These are phyloP conservation scores for Serendipita sp. DNA, from an alignment of 768 basidiomycete genomes.

Conservation along the genomic window DNA sequence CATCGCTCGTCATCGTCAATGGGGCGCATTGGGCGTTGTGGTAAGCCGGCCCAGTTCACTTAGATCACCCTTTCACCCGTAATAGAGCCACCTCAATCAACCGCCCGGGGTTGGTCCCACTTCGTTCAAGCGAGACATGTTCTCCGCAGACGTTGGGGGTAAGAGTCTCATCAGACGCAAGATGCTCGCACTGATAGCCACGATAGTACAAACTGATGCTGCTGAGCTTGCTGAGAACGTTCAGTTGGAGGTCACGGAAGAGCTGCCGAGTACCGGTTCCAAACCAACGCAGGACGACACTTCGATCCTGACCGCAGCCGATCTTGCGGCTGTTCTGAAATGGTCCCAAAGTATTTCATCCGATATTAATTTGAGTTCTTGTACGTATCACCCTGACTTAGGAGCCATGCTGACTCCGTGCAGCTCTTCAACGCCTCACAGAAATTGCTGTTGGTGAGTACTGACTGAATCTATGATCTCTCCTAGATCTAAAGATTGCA, in stretches of 20 bases:
- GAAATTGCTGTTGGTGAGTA: conserved; percentile 50
- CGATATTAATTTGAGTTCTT: conserved; percentile 53
- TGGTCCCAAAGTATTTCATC: conserved; percentile 56
- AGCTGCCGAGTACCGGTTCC: background rate
- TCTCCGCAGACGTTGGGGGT: conserved; percentile 45
- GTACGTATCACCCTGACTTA: conserved; percentile 19
- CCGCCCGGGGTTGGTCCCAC: background rate
- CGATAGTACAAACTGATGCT: conserved; percentile 21
- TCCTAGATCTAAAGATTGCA: background rate
- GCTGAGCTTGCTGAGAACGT: conserved; percentile 18
- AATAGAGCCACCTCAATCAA: conserved; percentile 28
- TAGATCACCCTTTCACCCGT: conserved; percentile 22
- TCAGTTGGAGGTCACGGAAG: conserved; percentile 22
- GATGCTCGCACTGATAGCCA: conserved; percentile 15
- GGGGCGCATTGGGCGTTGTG: conserved; percentile 63
- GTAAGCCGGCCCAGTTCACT: background rate
- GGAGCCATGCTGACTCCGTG: conserved; percentile 1
- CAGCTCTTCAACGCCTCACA: conserved; percentile 51
- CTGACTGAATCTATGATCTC: background rate
- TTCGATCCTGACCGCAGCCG: conserved; percentile 6
- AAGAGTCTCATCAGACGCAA: conserved; percentile 22
- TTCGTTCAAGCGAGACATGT: conserved; percentile 38
- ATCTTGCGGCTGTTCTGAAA: conserved; percentile 52
- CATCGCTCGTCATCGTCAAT: conserved; percentile 48
- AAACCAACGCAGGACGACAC: background rate